Evolutionary conservation across 768 basidiomycete species (phyloP), one percentile per base, ranked within the genome.

Genomic region (Naganishia friedmannii): DNA sequence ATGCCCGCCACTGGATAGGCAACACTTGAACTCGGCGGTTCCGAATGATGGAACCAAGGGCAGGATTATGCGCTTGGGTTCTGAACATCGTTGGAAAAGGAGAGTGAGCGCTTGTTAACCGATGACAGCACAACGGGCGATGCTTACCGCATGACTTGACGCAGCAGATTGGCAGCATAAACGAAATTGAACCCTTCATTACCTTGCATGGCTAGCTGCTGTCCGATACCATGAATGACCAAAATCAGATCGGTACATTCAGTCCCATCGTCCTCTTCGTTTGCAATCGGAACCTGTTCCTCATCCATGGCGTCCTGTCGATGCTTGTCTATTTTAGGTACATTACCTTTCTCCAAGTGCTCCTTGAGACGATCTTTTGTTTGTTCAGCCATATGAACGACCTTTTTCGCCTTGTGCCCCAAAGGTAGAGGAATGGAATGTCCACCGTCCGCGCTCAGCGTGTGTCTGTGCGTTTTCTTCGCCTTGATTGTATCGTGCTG

Each of bases 181-280:
- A 84, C 79, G 72, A 84, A 84, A 73, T 82, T 82, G 74, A 82
- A 83, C 4, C 79, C 77, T 70, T 84, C 83, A 69, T 83, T 82
- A 34, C 80, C 77, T 58, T 55, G 54, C 3, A 77, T 77, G 9
- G 83, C 82, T 1, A 84, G 74, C 58, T 81, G 80, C 66, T 81
- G 80, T 21, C 82, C 83, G 31, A 84, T 84, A 1, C 84, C 84
- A 74, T 84, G 84, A 15, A 84, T 78, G 63, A 84, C 78, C 60
- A 84, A 72, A n/a, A 83, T 83, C 28, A 84, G 75, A 73, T 84
- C 83, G 3, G 83, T 83, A 65, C 78, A 79, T 17, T 73, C 58
- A 46, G 81, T 78, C n/a, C 77, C 76, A 23, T 77, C 78, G 32
- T 76, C 74, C 21, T 77, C 70, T 29, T 78, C 79, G 12, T 72